These are phyloP conservation scores for Tetrahymena malaccensis DNA, from an alignment of 73 alveolate species.

Conservation along the genomic window DNA sequence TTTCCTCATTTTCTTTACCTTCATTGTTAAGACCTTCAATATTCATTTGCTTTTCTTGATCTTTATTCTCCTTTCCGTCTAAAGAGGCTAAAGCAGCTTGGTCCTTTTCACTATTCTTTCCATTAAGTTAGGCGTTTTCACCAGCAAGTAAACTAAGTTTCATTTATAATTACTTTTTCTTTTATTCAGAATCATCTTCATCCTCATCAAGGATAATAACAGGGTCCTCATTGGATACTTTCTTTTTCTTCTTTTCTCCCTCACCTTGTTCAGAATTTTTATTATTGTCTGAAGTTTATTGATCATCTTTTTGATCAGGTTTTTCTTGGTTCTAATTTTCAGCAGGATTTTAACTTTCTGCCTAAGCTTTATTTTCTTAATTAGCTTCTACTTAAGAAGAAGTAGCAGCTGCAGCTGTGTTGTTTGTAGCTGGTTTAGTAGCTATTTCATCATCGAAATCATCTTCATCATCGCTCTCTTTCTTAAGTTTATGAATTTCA, in stretches of 20 bases:
- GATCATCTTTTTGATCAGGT: background rate
- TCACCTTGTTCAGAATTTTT: background rate
- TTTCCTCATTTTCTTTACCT: background rate
- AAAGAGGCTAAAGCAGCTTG: background rate
- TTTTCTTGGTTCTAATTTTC: background rate
- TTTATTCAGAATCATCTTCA: background rate
- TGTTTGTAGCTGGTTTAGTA: background rate
- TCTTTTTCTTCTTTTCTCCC: background rate
- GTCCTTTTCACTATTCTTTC: background rate
- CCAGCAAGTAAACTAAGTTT: background rate
- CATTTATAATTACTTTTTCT: background rate
- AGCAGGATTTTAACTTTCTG: background rate
- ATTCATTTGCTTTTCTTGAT: background rate
- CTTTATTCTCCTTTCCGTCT: background rate
- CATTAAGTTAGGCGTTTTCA: background rate
- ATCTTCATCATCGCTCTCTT: conserved; percentile 2
- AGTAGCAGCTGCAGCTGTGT: background rate
- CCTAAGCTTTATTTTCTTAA: background rate
- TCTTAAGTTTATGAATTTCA: background rate
- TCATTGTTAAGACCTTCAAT: background rate
- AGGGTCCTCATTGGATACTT: background rate
- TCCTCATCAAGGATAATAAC: background rate
- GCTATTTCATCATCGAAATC: conserved; percentile 15
- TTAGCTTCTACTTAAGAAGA: background rate
- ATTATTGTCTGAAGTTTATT: background rate